Conservation (phyloP, 2,329 filamentous ascomycete genomes). For the Colletotrichum lindemuthianum region DNA sequence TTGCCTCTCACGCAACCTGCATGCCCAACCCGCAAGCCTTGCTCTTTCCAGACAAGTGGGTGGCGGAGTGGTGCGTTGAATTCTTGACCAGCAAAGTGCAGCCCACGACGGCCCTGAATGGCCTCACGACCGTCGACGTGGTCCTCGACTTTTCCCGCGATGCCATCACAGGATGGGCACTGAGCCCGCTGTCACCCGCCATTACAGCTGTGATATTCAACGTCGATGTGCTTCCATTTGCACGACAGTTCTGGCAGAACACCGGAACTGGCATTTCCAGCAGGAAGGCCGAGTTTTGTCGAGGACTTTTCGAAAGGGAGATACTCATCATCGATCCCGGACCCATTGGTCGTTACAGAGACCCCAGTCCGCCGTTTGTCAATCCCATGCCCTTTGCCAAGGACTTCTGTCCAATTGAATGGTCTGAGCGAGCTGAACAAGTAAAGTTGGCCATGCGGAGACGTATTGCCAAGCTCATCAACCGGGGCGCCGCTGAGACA, state of each 20-base stretch:
- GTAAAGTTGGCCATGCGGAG: slow-evolving; percentile 74
- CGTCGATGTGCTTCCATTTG: slow-evolving; percentile 71
- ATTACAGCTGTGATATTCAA: slow-evolving; percentile 79
- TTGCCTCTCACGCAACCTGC: slow-evolving; percentile 72
- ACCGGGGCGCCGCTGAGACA: slow-evolving; percentile 73
- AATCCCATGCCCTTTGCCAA: background rate
- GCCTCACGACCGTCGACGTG: slow-evolving; percentile 69
- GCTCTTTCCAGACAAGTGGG: slow-evolving; percentile 79
- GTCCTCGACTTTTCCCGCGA: slow-evolving; percentile 67
- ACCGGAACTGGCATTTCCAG: slow-evolving; percentile 94
- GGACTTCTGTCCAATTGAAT: background rate
- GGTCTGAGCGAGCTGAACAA: slow-evolving; percentile 36
- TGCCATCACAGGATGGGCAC: slow-evolving; percentile 51
- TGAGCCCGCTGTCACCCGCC: slow-evolving; percentile 64
- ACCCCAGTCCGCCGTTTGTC: background rate
- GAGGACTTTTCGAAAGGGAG: slow-evolving; percentile 76
- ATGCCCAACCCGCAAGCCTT: slow-evolving; percentile 72
- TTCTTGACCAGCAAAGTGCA: slow-evolving; percentile 76
- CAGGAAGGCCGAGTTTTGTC: slow-evolving; percentile 88
- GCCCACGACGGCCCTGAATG: slow-evolving; percentile 54
- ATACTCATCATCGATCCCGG: slow-evolving; percentile 54
- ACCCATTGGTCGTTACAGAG: slow-evolving; percentile 39
- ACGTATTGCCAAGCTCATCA: slow-evolving; percentile 91
- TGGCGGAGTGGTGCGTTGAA: slow-evolving; percentile 75
- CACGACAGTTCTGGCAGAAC: slow-evolving; percentile 97